These are phyloP conservation scores for Bipolaris cookei DNA, from an alignment of 2,329 filamentous ascomycete species.

Conservation along the genomic window DNA sequence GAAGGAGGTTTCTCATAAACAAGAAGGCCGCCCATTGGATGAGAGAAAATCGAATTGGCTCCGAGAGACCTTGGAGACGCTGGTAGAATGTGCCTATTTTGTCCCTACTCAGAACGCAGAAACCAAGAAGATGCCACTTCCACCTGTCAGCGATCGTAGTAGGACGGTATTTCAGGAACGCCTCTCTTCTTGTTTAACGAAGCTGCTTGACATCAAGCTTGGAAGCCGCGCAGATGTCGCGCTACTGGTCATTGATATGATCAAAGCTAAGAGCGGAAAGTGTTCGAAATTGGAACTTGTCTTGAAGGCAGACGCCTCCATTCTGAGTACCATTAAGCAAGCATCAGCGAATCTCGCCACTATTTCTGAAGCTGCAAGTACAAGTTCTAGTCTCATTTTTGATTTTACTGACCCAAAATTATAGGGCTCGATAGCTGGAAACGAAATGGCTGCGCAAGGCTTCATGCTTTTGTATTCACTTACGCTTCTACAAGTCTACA, in stretches of 20 bases:
- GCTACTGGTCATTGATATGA: slow-evolving; percentile 37
- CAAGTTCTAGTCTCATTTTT: too few species aligned
- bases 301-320: slow-evolving; percentile 56
- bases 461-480: slow-evolving; percentile 83
- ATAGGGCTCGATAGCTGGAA: slow-evolving; percentile 35
- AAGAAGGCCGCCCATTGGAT: slow-evolving; percentile 9
- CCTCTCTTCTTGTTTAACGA: slow-evolving; percentile 62
- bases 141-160: slow-evolving; percentile 55
- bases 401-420: slow-evolving; percentile 13
- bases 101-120: slow-evolving; percentile 43
- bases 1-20: slow-evolving; percentile 32
- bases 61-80: slow-evolving; percentile 52
- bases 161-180: slow-evolving; percentile 61
- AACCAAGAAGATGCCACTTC: slow-evolving; percentile 49
- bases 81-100: slow-evolving; percentile 61
- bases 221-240: slow-evolving; percentile 36
- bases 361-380: slow-evolving; percentile 35
- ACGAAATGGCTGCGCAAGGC: slow-evolving; percentile 60
- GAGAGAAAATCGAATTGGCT: slow-evolving; percentile 44
- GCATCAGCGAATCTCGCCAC: slow-evolving; percentile 41
- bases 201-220: slow-evolving; percentile 50
- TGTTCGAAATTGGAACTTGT: slow-evolving; percentile 51
- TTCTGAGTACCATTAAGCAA: slow-evolving; percentile 48
- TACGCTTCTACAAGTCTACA: slow-evolving; percentile 86
- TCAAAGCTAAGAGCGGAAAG: slow-evolving; percentile 32